Percentiles rank a stretch among this genome's conserved stretches.
Evolutionary conservation across 257 asterid species (phyloP).

Genomic region (Salvia miltiorrhiza): DNA sequence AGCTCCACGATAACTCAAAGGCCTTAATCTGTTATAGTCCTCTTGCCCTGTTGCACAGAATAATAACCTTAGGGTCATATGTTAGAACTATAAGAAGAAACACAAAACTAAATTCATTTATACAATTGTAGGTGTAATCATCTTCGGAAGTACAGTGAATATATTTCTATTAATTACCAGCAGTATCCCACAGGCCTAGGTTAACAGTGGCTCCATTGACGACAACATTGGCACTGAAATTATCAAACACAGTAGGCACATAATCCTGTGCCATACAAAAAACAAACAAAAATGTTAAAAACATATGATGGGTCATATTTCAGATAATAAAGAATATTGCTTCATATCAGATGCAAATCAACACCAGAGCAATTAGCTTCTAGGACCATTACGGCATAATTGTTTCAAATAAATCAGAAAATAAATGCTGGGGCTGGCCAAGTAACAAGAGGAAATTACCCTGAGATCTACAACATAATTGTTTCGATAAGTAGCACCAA

Average conservation of each 20-base stretch:
- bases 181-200: slow-evolving; percentile 85
- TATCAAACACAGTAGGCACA: slow-evolving; percentile 77
- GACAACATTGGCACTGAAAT: slow-evolving; percentile 77
- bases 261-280: slow-evolving; percentile 56
- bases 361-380: neutral
- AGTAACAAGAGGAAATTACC: neutral
- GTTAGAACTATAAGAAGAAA: slow-evolving; percentile 13
- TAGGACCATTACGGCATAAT: neutral
- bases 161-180: slow-evolving; percentile 38
- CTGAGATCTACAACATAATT: neutral
- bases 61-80: slow-evolving; percentile 3
- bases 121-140: neutral
- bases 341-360: slow-evolving; percentile 18
- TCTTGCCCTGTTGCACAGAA: slow-evolving; percentile 59
- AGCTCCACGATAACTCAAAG: slow-evolving; percentile 80
- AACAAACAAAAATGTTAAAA: slow-evolving; percentile 1
- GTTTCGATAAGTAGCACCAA: neutral
- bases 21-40: slow-evolving; percentile 73
- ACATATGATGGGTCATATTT: slow-evolving; percentile 2
- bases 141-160: neutral
- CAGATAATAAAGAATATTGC: neutral
- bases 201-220: slow-evolving; percentile 74
- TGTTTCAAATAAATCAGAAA: neutral
- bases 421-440: neutral
- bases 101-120: neutral